Base-by-base conservation (phyloP, 2,329 filamentous ascomycete genomes). In the Hypomyces perniciosus region DNA sequence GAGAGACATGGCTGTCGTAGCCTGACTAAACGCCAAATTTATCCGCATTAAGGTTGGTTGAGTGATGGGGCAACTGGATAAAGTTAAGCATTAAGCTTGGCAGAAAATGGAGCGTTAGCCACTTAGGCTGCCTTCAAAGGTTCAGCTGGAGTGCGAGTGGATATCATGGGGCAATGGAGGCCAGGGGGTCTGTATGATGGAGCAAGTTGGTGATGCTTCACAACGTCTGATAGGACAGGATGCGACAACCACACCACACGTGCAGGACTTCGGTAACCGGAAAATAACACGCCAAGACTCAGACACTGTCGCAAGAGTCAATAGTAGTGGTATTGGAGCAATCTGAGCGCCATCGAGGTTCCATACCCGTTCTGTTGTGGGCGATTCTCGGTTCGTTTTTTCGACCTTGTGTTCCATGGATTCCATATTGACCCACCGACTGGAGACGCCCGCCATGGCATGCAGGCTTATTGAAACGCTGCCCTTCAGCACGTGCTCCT, bases 11-110 rank as follows among this genome's bases (percentile, higher is more conserved):
- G 31, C 44, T 29, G 39, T 48, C 50, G 39, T 44, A 48, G 50
- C 27, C 40, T 39, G 40, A 39, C 33, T 43, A 48, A 33, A 33
- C 41, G 13, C 44, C 34, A 39, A 44, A 39, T 47, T 52, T 44
- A 52, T 47, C 38, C 45, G 8, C 44, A 52, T 41, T 44, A 52
- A 52, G 50, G 44, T 52, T 52, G 40, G 10, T 33, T 52, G 40
- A 38, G 35, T 38, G 35, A 38, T 38, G 35, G 35, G 8, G 20
- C 20, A 20, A 20, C 20, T 20, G 20, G 34, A 39, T 52, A 48
- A 39, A 44, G 38, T 52, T 52, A 44, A 34, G 34, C 41, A 33
- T 48, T 52, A 52, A 48, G 50, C 50, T 52, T 52, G 50, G 50
- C 50, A 39, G 37, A 28, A 5, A 13, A 43, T 46, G 43, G 30